These are phyloP conservation scores for Suillus tomentosus DNA, from an alignment of 768 basidiomycete species.

Conservation along the genomic window DNA sequence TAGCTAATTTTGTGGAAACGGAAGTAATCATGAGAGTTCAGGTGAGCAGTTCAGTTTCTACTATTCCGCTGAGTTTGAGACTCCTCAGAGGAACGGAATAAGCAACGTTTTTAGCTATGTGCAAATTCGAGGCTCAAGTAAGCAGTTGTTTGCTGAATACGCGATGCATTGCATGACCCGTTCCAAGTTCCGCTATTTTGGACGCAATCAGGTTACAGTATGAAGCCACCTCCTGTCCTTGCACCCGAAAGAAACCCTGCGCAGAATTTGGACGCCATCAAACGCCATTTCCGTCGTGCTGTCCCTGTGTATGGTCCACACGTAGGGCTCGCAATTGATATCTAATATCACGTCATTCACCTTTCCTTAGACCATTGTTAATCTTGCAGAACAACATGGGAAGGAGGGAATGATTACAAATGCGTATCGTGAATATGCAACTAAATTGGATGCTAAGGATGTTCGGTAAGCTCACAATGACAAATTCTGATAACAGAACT, in stretches of 20 bases:
- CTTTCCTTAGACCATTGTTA: conserved; percentile 67
- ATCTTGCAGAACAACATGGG: conserved; percentile 88
- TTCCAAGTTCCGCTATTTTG: conserved; percentile 84
- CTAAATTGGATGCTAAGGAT: conserved; percentile 55
- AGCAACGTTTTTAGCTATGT: conserved; percentile 86
- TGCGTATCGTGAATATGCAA: conserved; percentile 72
- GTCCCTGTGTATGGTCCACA: conserved; percentile 75
- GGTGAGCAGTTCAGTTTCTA: conserved; percentile 42
- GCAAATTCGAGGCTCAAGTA: conserved; percentile 91
- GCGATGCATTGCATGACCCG: conserved; percentile 10
- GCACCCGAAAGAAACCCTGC: conserved; percentile 70
- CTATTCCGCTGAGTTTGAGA: background rate
- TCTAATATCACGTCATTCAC: conserved; percentile 14
- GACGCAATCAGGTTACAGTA: conserved; percentile 83
- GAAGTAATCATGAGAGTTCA: conserved; percentile 85
- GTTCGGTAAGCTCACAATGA: conserved; percentile 46
- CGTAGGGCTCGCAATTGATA: conserved; percentile 42
- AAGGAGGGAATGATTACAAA: conserved; percentile 82
- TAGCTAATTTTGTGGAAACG: conserved; percentile 96
- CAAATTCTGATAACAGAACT: background rate
- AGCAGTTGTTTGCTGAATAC: conserved; percentile 4
- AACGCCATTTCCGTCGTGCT: conserved; percentile 71
- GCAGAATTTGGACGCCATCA: conserved; percentile 71
- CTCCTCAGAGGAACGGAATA: conserved; percentile 65
- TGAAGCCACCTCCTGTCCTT: conserved; percentile 86